Evolutionary conservation across 345 rosid species (phyloP).

Genomic region (Bruguiera sexangula): DNA sequence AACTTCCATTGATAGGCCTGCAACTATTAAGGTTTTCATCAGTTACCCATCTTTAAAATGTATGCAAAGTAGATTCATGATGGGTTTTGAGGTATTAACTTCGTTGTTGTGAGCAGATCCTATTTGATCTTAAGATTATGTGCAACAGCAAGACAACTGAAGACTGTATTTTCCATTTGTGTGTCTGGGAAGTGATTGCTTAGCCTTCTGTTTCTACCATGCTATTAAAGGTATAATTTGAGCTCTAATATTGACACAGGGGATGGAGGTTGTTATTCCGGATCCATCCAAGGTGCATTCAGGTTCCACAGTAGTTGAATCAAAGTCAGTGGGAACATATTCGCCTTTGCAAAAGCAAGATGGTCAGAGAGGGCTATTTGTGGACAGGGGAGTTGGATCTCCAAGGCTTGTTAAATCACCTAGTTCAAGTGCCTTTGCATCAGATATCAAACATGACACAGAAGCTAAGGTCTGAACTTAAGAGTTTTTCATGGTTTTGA

Average conservation of each 20-base stretch:
- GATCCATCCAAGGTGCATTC: conserved; percentile 53
- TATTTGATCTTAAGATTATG: conserved; percentile 4
- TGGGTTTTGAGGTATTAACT: background rate
- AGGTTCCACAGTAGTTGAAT: conserved; percentile 63
- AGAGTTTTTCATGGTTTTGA: conserved; percentile 8
- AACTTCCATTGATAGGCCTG: conserved; percentile 53
- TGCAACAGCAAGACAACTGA: too few species aligned
- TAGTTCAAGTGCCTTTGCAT: conserved; percentile 55
- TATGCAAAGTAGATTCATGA: conserved; percentile 3
- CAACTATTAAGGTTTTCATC: conserved; percentile 61
- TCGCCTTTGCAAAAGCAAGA: conserved; percentile 75
- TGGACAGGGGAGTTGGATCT: conserved; percentile 99
- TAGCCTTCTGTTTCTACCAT: too few species aligned
- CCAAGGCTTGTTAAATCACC: conserved; percentile 81
- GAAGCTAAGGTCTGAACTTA: conserved; percentile 67
- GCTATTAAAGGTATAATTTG: conserved; percentile 5
- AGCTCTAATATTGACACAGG: conserved; percentile 33
- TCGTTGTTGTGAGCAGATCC: conserved; percentile 3
- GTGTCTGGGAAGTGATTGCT: too few species aligned
- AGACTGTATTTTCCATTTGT: too few species aligned
- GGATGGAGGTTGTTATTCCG: conserved; percentile 56
- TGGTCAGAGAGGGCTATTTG: conserved; percentile 78
- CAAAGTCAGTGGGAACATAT: conserved; percentile 69
- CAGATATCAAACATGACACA: conserved; percentile 55
- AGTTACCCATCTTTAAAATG: conserved; percentile 28